Evolutionary conservation across 768 basidiomycete species (phyloP), one percentile per base, ranked within the genome.

Genomic region (Tephrocybe sp.): DNA sequence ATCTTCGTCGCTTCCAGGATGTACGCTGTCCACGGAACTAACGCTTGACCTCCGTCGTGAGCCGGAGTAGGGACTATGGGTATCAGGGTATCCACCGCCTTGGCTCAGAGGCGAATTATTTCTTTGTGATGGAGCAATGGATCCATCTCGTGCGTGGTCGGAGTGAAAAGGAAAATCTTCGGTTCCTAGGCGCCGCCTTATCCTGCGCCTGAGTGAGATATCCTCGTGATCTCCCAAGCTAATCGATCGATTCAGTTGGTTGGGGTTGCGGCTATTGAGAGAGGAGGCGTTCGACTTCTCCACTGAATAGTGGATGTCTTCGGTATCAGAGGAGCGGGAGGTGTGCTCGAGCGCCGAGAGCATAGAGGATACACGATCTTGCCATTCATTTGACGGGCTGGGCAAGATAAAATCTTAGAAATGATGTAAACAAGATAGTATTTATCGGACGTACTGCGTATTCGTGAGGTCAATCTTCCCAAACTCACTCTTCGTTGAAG

Each of bases 361-460:
- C 68, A 74, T 74, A 21, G 65, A 56, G 3, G 69, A 67, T 3
- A 91, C 83, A 38, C 73, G 71, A 58, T 88, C 87, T 64, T 91
- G 90, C 89, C 89, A 91, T 66, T 91, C 88, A 54, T 83, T 84
- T 19, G 87, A 86, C 15, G 88, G 88, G 55, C 87, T 90, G 50
- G 12, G n/a, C 10, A 15, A 19, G 8, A 38, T 38, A 7, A n/a
- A 16, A 49, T 7, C 38, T 16, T n/a, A 52, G 36, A 29, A 50
- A 50, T 40, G 30, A 42, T n/a, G 37, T 33, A 22, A 25, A 9
- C 3, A 10, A 27, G 18, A 36, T 24, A 23, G 21, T 33, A 10
- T 25, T 12, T 18, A 42, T 21, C n/a, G n/a, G 5, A 72, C 83
- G 53, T 62, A 86, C 86, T 88, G 86, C 1, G 80, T 83, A 11